A percentile compares a stretch with the other conserved stretches of the same genome.
These are phyloP conservation scores for Psilocybe subaeruginosa DNA, from an alignment of 768 basidiomycete genomes.

Conservation along the genomic window DNA sequence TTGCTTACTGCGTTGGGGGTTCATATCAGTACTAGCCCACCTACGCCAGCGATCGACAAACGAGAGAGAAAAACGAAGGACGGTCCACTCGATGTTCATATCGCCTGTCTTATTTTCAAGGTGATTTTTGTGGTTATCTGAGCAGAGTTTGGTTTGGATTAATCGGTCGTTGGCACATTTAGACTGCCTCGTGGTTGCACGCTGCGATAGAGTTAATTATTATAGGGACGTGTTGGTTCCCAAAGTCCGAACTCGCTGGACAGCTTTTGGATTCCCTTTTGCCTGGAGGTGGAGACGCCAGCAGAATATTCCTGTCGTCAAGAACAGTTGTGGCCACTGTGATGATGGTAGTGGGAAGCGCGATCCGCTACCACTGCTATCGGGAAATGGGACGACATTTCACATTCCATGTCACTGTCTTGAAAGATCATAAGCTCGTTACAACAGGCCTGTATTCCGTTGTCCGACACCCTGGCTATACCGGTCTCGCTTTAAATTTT, in stretches of 20 bases:
- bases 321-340: not conserved
- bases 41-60: not conserved
- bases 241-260: not conserved
- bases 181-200: not conserved
- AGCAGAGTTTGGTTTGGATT: not conserved
- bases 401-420: not conserved
- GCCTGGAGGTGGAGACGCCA: not conserved
- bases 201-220: not conserved
- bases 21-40: not conserved
- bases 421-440: constrained; percentile 9
- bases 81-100: not conserved
- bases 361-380: not conserved
- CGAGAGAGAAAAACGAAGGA: not conserved
- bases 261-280: not conserved
- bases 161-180: too few species aligned
- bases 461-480: constrained; percentile 8
- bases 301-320: not conserved
- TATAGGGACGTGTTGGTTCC: not conserved
- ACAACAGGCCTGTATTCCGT: constrained; percentile 6
- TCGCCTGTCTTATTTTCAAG: not conserved
- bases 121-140: not conserved
- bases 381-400: not conserved
- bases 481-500: not conserved
- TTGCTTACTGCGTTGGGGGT: not conserved
- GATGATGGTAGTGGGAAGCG: not conserved